These are phyloP conservation scores for Intubia oerlemansii DNA, from an alignment of 2,329 filamentous ascomycete species.

Conservation along the genomic window DNA sequence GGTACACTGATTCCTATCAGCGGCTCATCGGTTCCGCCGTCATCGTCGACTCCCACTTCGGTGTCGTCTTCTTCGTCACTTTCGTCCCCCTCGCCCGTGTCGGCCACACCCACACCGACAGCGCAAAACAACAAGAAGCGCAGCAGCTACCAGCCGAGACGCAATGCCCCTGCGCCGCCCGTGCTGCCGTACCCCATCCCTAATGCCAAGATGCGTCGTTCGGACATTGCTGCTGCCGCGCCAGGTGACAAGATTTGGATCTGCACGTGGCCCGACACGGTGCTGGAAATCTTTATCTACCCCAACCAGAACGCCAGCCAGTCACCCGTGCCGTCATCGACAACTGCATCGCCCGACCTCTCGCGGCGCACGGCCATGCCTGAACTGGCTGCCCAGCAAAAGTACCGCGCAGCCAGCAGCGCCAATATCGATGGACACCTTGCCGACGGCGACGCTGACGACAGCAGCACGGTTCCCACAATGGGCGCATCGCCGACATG, in stretches of 20 bases:
- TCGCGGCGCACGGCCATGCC: not conserved
- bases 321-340: slow-evolving; percentile 2
- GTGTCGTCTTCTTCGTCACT: too few species aligned
- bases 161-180: too few species aligned
- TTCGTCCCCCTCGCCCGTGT: slow-evolving; percentile 10
- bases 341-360: not conserved
- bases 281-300: slow-evolving; percentile 35
- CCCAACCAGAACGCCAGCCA: slow-evolving; percentile 26
- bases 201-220: not conserved
- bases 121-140: slow-evolving; percentile 11
- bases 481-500: slow-evolving; percentile 1
- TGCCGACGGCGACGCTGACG: not conserved
- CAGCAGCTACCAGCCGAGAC: not conserved
- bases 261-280: slow-evolving; percentile 33
- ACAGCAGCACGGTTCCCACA: too few species aligned
- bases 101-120: not conserved
- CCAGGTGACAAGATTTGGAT: slow-evolving; percentile 34
- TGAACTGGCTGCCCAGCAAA: not conserved
- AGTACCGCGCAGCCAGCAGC: too few species aligned
- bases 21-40: too few species aligned
- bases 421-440: too few species aligned
- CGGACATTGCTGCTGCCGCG: slow-evolving; percentile 12
- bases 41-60: too few species aligned
- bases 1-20: too few species aligned
- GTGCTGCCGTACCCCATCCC: not conserved